These are phyloP conservation scores for Breynia disticha DNA, from an alignment of 441 rosid genomes.

Conservation along the genomic window DNA sequence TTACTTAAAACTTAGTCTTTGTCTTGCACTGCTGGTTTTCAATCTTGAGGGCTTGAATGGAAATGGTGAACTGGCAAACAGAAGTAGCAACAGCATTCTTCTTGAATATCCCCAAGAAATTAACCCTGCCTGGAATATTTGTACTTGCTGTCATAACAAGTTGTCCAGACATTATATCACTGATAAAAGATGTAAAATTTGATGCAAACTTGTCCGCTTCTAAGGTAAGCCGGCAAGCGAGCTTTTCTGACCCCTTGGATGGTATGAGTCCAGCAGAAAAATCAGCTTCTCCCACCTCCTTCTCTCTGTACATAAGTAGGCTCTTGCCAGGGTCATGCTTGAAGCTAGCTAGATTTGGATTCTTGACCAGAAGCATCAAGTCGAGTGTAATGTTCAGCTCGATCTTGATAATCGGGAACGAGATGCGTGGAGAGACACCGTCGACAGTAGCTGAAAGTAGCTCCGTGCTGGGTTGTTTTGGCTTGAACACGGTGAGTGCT, in stretches of 20 bases:
- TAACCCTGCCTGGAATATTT: constrained; percentile 47
- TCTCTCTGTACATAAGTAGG: constrained; percentile 25
- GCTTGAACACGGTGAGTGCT: constrained; percentile 42
- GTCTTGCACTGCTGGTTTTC: constrained; percentile 33
- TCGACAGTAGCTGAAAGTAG: constrained; percentile 35
- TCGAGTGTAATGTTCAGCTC: constrained; percentile 46
- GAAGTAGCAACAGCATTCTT: constrained; percentile 35
- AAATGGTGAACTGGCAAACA: constrained; percentile 32
- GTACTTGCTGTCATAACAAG: constrained; percentile 33
- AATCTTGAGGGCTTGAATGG: constrained; percentile 29
- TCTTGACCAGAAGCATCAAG: constrained; percentile 31
- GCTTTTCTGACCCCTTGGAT: constrained; percentile 23
- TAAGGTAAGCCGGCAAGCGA: constrained; percentile 33
- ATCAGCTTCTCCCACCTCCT: constrained; percentile 41
- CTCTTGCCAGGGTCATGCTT: constrained; percentile 38
- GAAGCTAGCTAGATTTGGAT: constrained; percentile 49
- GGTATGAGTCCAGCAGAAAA: constrained; percentile 40
- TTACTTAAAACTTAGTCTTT: constrained; percentile 25
- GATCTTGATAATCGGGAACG: constrained; percentile 24
- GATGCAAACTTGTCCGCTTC: constrained; percentile 33
- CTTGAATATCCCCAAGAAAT: constrained; percentile 35
- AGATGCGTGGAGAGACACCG: constrained; percentile 38
- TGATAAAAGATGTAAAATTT: constrained; percentile 17
- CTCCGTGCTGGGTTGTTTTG: constrained; percentile 30
- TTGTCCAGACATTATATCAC: constrained; percentile 34